phyloP scores from a whole-genome alignment of 768 basidiomycete species.

The Amanita polypyramis region DNA sequence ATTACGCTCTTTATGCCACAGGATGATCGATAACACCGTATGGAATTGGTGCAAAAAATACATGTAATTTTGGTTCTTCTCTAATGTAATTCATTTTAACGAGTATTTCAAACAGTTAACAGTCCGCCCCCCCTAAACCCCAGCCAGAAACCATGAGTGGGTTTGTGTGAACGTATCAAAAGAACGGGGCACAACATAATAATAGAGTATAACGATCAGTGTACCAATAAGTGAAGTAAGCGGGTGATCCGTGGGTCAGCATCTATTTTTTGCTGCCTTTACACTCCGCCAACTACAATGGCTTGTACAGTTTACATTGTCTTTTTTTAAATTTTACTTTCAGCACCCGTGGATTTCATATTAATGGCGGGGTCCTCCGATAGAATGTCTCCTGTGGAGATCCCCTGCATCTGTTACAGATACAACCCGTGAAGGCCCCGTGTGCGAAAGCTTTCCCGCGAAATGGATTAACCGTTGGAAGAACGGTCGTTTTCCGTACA shows the following conservation, averaged over 20 bases:
- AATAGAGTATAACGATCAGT: not conserved
- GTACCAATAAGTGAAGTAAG: not conserved
- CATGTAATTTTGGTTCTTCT: not conserved
- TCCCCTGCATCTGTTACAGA: conserved; percentile 24
- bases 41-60: not conserved
- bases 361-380: conserved; percentile 18
- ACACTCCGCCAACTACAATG: not conserved
- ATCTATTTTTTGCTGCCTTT: not conserved
- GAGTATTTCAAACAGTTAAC: not conserved
- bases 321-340: not conserved
- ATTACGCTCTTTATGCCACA: not conserved
- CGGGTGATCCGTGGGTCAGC: not conserved
- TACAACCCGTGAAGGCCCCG: conserved; percentile 26
- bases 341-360: not conserved
- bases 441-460: conserved; percentile 33
- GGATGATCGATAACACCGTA: not conserved
- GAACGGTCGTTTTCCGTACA: conserved; percentile 40
- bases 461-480: conserved; percentile 51
- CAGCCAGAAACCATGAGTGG: not conserved
- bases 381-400: conserved; percentile 42
- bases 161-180: not conserved
- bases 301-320: not conserved
- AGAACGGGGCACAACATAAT: not conserved
- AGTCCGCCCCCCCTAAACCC: not conserved
- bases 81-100: not conserved